A percentile compares a stretch with the other conserved stretches of the same genome.
phyloP scores from a whole-genome alignment of 2,329 filamentous ascomycete genomes.

The Grosmannia huntii region DNA sequence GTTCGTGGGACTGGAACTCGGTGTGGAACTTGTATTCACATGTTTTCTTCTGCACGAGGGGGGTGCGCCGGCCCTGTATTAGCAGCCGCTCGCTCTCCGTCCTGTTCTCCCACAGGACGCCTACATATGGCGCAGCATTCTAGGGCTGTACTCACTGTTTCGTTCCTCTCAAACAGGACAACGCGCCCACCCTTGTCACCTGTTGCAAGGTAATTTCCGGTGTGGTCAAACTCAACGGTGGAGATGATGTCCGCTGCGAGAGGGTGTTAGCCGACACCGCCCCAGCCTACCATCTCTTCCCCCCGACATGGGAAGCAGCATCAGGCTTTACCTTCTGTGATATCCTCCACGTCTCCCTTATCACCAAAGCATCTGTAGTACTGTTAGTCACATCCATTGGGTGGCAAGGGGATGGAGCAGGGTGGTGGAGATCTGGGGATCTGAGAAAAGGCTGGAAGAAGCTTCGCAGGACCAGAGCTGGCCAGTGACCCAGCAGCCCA shows the following conservation, averaged over 20 bases:
- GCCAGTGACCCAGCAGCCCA: background rate
- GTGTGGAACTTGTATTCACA: constrained; percentile 99
- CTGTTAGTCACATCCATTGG: background rate
- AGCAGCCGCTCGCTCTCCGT: background rate
- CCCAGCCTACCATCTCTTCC: background rate
- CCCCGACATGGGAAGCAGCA: background rate
- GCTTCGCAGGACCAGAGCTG: background rate
- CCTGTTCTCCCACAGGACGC: background rate
- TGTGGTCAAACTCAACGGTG: constrained; percentile 83
- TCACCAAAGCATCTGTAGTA: constrained; percentile 84
- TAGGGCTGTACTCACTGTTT: constrained; percentile 55
- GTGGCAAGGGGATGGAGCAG: background rate
- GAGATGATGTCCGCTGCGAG: constrained; percentile 73
- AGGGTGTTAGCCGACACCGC: background rate
- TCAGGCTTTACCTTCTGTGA: constrained; percentile 67
- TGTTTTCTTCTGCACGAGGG: constrained; percentile 73
- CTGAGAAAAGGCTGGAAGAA: background rate
- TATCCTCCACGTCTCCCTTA: constrained; percentile 98
- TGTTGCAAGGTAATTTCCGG: constrained; percentile 80
- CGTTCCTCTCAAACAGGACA: constrained; percentile 83
- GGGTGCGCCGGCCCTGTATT: constrained; percentile 18
- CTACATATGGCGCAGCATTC: background rate
- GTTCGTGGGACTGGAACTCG: constrained; percentile 98
- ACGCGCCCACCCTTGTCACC: constrained; percentile 80
- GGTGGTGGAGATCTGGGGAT: background rate